These are phyloP conservation scores for Orychophragmus violaceus DNA, from an alignment of 345 rosid genomes.

Conservation along the genomic window DNA sequence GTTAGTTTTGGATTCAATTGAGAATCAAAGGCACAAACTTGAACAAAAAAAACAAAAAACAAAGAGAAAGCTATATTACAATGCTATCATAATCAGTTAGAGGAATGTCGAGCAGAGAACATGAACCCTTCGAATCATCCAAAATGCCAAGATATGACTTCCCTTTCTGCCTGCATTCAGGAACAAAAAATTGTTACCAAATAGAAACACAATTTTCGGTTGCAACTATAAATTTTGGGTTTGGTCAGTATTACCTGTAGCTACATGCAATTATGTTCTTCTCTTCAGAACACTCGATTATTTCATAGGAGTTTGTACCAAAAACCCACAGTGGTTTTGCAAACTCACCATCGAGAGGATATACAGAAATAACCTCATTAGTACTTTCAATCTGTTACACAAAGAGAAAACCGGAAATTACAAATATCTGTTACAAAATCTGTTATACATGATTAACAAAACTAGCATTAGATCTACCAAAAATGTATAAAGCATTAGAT, in stretches of 20 bases:
- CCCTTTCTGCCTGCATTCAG: slow-evolving; percentile 75
- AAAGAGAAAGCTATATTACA: slow-evolving; percentile 36
- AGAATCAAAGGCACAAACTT: neutral
- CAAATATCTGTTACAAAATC: too few species aligned
- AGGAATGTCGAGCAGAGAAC: slow-evolving; percentile 75
- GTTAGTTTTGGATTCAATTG: neutral
- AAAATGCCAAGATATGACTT: slow-evolving; percentile 76
- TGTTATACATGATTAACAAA: too few species aligned
- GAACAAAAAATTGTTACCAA: slow-evolving; percentile 1
- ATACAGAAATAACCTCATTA: slow-evolving; percentile 25
- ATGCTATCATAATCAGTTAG: slow-evolving; percentile 76
- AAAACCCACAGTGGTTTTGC: slow-evolving; percentile 81
- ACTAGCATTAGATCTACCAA: too few species aligned
- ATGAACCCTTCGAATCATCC: slow-evolving; percentile 54
- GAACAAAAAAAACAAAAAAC: neutral
- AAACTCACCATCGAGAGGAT: slow-evolving; percentile 73
- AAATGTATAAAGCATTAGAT: too few species aligned
- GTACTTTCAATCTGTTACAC: slow-evolving; percentile 64
- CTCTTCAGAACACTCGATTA: slow-evolving; percentile 49
- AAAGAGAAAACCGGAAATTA: too few species aligned
- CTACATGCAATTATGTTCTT: slow-evolving; percentile 67
- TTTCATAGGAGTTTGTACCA: slow-evolving; percentile 72
- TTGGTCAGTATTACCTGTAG: slow-evolving; percentile 55
- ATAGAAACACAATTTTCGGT: neutral
- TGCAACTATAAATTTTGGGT: slow-evolving; percentile 1